These are phyloP conservation scores for Curvularia sp. DNA, from an alignment of 2,329 filamentous ascomycete species.

Conservation along the genomic window DNA sequence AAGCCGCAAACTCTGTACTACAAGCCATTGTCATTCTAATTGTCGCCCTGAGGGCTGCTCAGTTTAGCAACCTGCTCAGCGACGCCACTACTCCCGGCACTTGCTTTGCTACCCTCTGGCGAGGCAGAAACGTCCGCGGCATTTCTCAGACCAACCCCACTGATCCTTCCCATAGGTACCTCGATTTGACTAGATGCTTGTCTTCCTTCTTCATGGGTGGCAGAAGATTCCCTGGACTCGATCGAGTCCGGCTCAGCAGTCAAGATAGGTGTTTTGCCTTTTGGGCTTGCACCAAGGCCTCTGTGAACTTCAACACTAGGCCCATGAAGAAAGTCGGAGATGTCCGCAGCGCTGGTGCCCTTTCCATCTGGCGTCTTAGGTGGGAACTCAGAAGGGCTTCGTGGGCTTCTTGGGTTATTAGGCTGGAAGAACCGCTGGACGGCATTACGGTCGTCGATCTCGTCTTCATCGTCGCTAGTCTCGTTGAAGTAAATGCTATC, in stretches of 20 bases:
- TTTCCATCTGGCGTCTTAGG: conserved; percentile 30
- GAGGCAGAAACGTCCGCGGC: conserved; percentile 40
- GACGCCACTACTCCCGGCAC: conserved; percentile 39
- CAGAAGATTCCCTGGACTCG: conserved; percentile 32
- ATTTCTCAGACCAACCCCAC: conserved; percentile 42
- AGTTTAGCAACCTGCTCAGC: conserved; percentile 46
- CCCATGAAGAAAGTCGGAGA: conserved; percentile 47
- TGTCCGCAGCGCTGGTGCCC: conserved; percentile 52
- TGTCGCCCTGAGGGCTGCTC: conserved; percentile 28
- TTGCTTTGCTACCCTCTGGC: conserved; percentile 21
- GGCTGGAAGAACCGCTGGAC: conserved; percentile 49
- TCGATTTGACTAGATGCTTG: conserved; percentile 31
- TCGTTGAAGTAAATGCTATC: conserved; percentile 59
- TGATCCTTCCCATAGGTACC: conserved; percentile 35
- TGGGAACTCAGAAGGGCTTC: conserved; percentile 23
- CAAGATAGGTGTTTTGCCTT: conserved; percentile 23
- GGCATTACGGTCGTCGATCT: conserved; percentile 50
- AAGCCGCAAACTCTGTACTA: conserved; percentile 3
- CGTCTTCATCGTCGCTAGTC: conserved; percentile 57
- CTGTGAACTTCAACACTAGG: conserved; percentile 48
- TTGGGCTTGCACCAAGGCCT: conserved; percentile 46
- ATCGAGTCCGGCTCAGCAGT: conserved; percentile 41
- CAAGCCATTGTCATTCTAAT: conserved; percentile 5
- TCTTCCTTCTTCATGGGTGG: conserved; percentile 22
- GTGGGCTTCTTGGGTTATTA: conserved; percentile 27